Evolutionary conservation across 2,329 filamentous ascomycete genomes (phyloP).

Genomic region (Penicillium decumbens): DNA sequence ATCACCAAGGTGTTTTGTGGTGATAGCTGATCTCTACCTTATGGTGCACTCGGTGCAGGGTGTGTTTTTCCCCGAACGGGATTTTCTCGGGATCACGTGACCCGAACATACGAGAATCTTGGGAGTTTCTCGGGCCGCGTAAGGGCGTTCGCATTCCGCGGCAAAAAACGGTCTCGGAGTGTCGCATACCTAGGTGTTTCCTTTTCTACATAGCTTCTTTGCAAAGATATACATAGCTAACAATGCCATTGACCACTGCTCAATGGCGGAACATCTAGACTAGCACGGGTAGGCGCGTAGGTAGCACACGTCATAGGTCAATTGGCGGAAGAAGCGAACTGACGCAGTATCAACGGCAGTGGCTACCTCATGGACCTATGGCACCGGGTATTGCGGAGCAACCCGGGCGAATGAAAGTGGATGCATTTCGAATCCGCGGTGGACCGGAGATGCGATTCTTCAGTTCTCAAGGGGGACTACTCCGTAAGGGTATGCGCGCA

Average conservation of each 20-base stretch:
- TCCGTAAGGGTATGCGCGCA: conserved; percentile 1
- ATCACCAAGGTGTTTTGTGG: background rate
- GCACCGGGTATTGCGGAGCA: conserved; percentile 7
- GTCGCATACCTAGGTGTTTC: background rate
- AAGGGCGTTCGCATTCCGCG: background rate
- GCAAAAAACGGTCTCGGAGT: background rate
- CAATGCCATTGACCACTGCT: background rate
- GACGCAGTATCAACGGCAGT: background rate
- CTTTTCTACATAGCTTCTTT: background rate
- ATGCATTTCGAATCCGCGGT: conserved; percentile 21
- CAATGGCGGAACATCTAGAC: background rate
- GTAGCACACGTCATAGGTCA: background rate
- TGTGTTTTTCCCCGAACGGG: background rate
- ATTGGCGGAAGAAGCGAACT: background rate
- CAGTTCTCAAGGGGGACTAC: conserved; percentile 6
- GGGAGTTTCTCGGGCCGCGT: conserved; percentile 5
- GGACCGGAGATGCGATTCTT: conserved; percentile 12
- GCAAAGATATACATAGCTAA: background rate
- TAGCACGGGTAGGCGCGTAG: background rate
- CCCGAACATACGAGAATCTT: background rate
- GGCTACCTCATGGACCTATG: conserved; percentile 18
- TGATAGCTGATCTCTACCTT: background rate
- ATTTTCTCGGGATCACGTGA: conserved; percentile 11
- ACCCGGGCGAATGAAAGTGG: conserved; percentile 15
- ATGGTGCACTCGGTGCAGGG: background rate